Evolutionary conservation across 306 rosid genomes (phyloP), one percentile per base, ranked within the genome.

Genomic region (Trichosanthes truncata): DNA sequence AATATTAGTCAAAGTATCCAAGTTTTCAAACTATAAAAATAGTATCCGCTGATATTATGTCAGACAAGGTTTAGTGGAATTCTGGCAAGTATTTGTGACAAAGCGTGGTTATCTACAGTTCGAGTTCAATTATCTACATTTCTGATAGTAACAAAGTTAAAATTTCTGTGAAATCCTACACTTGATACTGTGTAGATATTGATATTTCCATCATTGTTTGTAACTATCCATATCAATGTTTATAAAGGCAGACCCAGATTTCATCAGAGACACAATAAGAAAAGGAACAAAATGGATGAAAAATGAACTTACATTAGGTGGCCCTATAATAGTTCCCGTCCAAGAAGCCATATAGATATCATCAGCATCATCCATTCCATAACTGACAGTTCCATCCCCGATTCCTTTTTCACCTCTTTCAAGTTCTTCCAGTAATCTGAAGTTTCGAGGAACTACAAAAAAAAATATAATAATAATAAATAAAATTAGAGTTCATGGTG

Each of bases 371-470:
- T 95, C 97, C 99, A 95, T 95, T 80, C 98, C 98, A 81, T 95
- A 95, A 85, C 98, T 95, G 61, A 95, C 98, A 79, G 98, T 94
- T 78, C 97, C 97, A 92, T 94, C 97, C 71, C 98, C 97, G 41
- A 94, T 94, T 82, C 98, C 98, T 85, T 94, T 94, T 79, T 94
- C 98, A 51, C 98, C 98, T 87, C 98, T 90, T 85, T 95, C 98
- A 68, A 95, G 99, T 84, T 95, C 99, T 86, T 95, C 99, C 87
- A 95, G 86, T 84, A 95, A 91, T 88, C 93, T 90, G 83, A 95
- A 95, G 86, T 78, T 95, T 86, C 99, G 93, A 53, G 99, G 97
- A 88, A 95, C 99, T 93, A 87, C 25, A 67, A 68, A 45, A 33
- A 40, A 0, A 21, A 23, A 2, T n/a, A 41, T 6, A 43, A 43